Base-by-base conservation (phyloP, 2,329 filamentous ascomycete species). In the Orbilia ellipsospora region DNA sequence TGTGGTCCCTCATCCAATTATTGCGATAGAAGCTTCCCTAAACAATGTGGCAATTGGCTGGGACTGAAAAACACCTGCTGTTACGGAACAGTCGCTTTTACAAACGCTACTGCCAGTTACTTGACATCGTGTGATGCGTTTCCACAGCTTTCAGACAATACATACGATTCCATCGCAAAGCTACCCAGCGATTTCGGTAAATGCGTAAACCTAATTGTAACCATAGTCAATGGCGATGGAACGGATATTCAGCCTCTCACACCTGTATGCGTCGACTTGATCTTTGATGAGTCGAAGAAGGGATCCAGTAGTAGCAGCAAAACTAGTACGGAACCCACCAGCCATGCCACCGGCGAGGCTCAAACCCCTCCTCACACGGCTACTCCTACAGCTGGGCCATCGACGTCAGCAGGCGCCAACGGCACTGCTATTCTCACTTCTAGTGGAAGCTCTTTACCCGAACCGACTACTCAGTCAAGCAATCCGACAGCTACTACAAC, bases 51-150 rank as follows among this genome's bases (percentile, higher is more conserved):
- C 12, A 51, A 18, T 16, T 51, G 48, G 48, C n/a, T 51, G 13
- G 48, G 48, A 51, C n/a, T 16, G 48, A 51, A 51, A 12, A 23
- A 51, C 12, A 4, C 18, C 48, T 51, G 48, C 18, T 51, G 48
- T 18, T 51, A 51, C 48, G 48, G 13, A 12, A 51, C 18, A 18
- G 8, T 51, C 18, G 4, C 8, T 18, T 10, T 16, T 51, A 4
- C 18, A 18, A 18, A 18, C 48, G 20, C 48, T 18, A 51, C 4
- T 10, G 48, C 13, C n/a, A 8, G 4, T 18, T 13, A 18, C 18
- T 3, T 10, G 8, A 51, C 48, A 13, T 51, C 48, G 4, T 51
- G 48, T 12, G 18, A 18, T 18, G 18, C 15, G 5, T 16, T 51
- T 16, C 48, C 48, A 18, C 13, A 51, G 18, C 18, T 51, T 3